These are phyloP conservation scores for Mycena amicta DNA, from an alignment of 768 basidiomycete species.

Conservation along the genomic window DNA sequence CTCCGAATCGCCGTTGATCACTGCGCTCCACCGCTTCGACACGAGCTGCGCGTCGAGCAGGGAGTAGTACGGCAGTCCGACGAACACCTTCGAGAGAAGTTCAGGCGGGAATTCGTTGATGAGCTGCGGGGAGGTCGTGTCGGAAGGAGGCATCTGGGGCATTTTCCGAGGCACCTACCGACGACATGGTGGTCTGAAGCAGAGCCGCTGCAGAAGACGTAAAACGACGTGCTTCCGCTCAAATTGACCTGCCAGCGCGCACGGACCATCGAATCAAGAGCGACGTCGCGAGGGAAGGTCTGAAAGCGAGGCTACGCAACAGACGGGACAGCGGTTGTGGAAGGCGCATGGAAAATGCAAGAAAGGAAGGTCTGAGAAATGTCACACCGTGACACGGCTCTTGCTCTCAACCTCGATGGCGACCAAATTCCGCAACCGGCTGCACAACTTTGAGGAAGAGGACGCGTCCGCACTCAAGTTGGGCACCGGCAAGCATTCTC, in stretches of 20 bases:
- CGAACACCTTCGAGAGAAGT: background rate
- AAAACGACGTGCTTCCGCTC: background rate
- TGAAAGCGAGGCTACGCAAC: no score
- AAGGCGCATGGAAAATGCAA: no score
- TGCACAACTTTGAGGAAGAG: background rate
- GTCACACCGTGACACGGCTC: no score
- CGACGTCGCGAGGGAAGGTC: no score
- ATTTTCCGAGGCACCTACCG: background rate
- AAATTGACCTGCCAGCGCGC: no score
- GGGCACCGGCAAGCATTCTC: background rate
- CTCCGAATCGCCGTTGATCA: background rate
- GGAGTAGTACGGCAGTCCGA: background rate
- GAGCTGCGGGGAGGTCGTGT: background rate
- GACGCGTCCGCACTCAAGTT: slow-evolving; percentile 1
- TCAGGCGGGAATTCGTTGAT: background rate
- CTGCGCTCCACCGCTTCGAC: background rate
- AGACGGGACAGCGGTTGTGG: no score
- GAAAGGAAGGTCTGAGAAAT: no score
- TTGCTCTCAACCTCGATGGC: background rate
- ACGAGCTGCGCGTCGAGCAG: background rate
- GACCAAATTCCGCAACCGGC: background rate
- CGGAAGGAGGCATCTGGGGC: background rate
- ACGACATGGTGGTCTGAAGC: background rate
- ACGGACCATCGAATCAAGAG: no score
- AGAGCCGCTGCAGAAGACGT: background rate